phyloP scores from a whole-genome alignment of 768 basidiomycete species.

The Sporobolomyces roseus region DNA sequence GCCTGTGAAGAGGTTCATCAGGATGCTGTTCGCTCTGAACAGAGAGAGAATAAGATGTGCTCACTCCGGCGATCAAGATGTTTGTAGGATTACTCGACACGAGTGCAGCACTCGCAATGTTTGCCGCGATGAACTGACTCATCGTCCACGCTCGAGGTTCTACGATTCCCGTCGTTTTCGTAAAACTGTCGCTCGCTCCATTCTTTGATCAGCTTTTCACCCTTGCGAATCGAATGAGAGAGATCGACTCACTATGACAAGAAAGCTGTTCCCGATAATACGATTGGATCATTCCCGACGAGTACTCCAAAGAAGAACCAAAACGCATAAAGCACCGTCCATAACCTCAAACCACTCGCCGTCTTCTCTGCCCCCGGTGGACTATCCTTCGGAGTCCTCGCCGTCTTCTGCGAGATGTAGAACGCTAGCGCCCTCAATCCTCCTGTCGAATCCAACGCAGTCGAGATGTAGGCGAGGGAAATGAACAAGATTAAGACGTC shows the following conservation, averaged over 20 bases:
- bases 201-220: too few relatives aligned
- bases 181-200: conserved; percentile 53
- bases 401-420: conserved; percentile 66
- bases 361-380: conserved; percentile 35
- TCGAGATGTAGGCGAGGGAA: conserved; percentile 85
- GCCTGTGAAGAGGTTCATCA: conserved; percentile 21
- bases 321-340: conserved; percentile 29
- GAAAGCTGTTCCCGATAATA: conserved; percentile 85
- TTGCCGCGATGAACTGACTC: conserved; percentile 51
- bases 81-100: conserved; percentile 93
- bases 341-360: conserved; percentile 29
- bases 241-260: conserved; percentile 58
- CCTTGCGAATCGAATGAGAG: not conserved
- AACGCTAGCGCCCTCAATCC: conserved; percentile 80
- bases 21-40: too few relatives aligned
- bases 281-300: conserved; percentile 88
- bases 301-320: conserved; percentile 63
- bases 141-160: conserved; percentile 53
- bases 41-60: not conserved
- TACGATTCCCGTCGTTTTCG: conserved; percentile 58
- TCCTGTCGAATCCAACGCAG: conserved; percentile 85
- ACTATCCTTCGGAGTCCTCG: conserved; percentile 9
- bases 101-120: conserved; percentile 57
- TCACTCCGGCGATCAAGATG: conserved; percentile 72
- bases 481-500: conserved; percentile 91